Evolutionary conservation across 2,329 filamentous ascomycete species (phyloP).

Genomic region (Microdochium paspali): DNA sequence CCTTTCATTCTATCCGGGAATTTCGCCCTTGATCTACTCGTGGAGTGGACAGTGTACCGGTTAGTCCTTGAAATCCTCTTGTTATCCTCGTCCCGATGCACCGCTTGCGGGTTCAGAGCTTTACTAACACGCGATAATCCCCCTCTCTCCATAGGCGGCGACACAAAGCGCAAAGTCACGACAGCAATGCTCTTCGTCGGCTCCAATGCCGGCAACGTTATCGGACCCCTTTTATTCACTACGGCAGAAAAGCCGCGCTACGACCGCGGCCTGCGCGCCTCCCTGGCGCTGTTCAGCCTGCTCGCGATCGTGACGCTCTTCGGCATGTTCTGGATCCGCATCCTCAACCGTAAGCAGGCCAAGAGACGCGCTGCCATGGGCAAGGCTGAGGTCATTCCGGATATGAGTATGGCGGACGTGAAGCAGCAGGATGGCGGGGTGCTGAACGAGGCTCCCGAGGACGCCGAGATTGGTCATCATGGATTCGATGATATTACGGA

Average conservation of each 20-base stretch:
- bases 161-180: constrained; percentile 60
- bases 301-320: constrained; percentile 46
- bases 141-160: constrained; percentile 58
- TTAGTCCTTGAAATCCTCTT: no score
- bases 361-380: constrained; percentile 45
- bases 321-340: constrained; percentile 35
- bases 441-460: constrained; percentile 12
- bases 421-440: constrained; percentile 17
- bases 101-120: no score
- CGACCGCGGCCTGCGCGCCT: constrained; percentile 45
- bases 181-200: constrained; percentile 57
- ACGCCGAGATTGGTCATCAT: constrained; percentile 30
- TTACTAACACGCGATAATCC: constrained; percentile 33
- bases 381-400: constrained; percentile 48
- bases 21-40: constrained; percentile 48
- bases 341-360: constrained; percentile 48
- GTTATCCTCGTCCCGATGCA: no score
- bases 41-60: constrained; percentile 25
- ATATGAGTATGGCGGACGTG: constrained; percentile 46
- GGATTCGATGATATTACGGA: constrained; percentile 55
- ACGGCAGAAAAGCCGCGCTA: constrained; percentile 48
- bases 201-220: constrained; percentile 55
- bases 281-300: constrained; percentile 50
- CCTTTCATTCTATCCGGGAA: constrained; percentile 40
- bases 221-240: constrained; percentile 56